Percentiles rank a stretch among this genome's conserved stretches.
Evolutionary conservation across 1,139 yeast genomes (phyloP).

Genomic region (Pichia sp.): DNA sequence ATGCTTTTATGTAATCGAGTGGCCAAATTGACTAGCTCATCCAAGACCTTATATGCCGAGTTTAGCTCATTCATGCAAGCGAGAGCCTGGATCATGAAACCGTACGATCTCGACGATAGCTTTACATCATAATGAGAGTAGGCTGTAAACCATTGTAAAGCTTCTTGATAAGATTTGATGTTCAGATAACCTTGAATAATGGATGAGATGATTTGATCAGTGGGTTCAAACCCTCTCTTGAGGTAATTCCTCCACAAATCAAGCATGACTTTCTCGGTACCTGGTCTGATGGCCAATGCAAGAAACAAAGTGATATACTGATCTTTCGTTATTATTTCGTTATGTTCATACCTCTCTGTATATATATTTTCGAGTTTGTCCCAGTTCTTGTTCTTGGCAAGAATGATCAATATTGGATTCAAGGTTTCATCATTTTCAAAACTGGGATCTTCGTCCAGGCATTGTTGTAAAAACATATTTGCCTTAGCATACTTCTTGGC

Average conservation of each 20-base stretch:
- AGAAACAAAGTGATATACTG: conserved; percentile 63
- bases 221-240: conserved; percentile 43
- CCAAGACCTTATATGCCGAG: conserved; percentile 37
- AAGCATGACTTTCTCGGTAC: conserved; percentile 48
- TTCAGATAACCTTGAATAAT: conserved; percentile 42
- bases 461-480: conserved; percentile 24
- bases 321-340: conserved; percentile 44
- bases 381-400: conserved; percentile 54
- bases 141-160: conserved; percentile 35
- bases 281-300: conserved; percentile 48
- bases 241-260: conserved; percentile 40
- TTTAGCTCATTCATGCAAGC: conserved; percentile 33
- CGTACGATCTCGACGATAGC: conserved; percentile 34
- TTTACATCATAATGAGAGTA: conserved; percentile 31
- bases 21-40: conserved; percentile 25
- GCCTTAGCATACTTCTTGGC: conserved; percentile 27
- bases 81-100: conserved; percentile 35
- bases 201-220: conserved; percentile 39
- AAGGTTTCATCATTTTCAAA: conserved; percentile 25
- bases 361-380: conserved; percentile 51
- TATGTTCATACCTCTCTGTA: conserved; percentile 52
- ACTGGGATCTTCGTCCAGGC: conserved; percentile 16
- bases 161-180: conserved; percentile 40
- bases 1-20: conserved; percentile 18
- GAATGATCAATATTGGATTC: conserved; percentile 38